phyloP scores from a whole-genome alignment of 2,329 filamentous ascomycete genomes.

The Albophoma yamanashiensis region DNA sequence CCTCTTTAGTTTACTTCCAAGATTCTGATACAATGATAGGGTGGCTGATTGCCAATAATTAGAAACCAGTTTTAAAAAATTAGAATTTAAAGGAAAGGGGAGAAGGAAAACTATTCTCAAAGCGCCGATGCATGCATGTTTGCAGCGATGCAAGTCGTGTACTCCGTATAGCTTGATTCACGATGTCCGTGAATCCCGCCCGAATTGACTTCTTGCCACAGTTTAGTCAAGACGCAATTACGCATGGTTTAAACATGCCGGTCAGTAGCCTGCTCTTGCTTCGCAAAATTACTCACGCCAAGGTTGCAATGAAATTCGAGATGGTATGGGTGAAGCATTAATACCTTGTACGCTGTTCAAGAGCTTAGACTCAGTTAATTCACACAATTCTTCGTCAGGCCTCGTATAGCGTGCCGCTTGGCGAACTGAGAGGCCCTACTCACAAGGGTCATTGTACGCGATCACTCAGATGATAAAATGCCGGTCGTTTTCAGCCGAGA shows the following conservation, averaged over 20 bases:
- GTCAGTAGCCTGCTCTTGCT: too few relatives aligned
- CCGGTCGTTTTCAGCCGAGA: conserved; percentile 7
- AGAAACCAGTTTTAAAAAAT: too few relatives aligned
- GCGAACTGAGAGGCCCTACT: too few relatives aligned
- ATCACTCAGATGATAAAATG: background rate
- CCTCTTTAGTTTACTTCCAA: too few relatives aligned
- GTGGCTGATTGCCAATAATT: too few relatives aligned
- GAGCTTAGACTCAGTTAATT: background rate
- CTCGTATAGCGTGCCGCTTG: too few relatives aligned
- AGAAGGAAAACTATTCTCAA: too few relatives aligned
- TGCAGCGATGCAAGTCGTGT: background rate
- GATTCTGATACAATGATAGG: too few relatives aligned
- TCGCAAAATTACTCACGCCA: background rate
- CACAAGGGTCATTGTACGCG: too few relatives aligned
- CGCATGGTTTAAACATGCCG: background rate
- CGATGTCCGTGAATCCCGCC: background rate
- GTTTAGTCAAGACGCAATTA: background rate
- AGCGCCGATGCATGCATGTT: background rate
- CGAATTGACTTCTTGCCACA: background rate
- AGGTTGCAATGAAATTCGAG: background rate
- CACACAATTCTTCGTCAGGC: too few relatives aligned
- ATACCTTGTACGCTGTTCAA: background rate
- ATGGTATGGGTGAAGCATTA: background rate
- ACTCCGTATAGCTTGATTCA: background rate
- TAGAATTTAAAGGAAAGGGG: too few relatives aligned